phyloP scores from a whole-genome alignment of 2,329 filamentous ascomycete genomes.

The Colletotrichum eleusines region DNA sequence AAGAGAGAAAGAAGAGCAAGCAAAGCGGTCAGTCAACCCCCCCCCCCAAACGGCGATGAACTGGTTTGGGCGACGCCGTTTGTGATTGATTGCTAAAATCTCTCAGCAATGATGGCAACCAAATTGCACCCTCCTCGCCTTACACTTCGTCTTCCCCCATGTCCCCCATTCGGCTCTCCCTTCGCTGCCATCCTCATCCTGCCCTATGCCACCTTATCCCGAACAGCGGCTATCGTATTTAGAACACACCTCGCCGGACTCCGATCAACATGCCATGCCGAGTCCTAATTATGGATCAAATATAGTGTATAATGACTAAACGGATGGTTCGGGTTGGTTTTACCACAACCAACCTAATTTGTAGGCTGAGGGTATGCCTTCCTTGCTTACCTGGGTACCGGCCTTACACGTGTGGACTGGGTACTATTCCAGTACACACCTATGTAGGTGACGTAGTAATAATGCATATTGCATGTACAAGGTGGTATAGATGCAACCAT shows the following conservation, averaged over 20 bases:
- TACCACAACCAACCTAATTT: not conserved
- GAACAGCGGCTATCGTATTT: conserved; percentile 20
- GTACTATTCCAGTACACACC: too few relatives aligned
- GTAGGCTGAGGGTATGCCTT: not conserved
- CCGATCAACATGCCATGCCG: conserved; percentile 28
- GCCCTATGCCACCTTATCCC: conserved; percentile 12
- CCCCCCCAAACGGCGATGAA: not conserved
- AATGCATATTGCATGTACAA: too few relatives aligned
- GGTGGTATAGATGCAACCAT: too few relatives aligned
- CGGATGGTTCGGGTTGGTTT: conserved; percentile 4
- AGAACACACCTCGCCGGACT: conserved; percentile 28
- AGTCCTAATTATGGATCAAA: conserved; percentile 31
- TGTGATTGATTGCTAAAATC: conserved; percentile 6
- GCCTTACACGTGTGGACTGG: too few relatives aligned
- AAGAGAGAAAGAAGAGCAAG: too few relatives aligned
- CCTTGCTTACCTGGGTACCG: too few relatives aligned
- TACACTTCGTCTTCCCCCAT: not conserved
- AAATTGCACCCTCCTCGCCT: conserved; percentile 2
- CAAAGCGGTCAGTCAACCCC: not conserved
- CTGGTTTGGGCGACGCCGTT: too few relatives aligned
- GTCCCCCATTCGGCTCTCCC: not conserved
- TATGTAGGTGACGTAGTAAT: too few relatives aligned
- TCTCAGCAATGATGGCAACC: conserved; percentile 33
- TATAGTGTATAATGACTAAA: conserved; percentile 1
- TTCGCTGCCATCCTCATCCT: not conserved